Percentiles rank a stretch among this genome's conserved stretches.
phyloP scores from a whole-genome alignment of 352 stramenopile species.

The Thalassiosira allenii region DNA sequence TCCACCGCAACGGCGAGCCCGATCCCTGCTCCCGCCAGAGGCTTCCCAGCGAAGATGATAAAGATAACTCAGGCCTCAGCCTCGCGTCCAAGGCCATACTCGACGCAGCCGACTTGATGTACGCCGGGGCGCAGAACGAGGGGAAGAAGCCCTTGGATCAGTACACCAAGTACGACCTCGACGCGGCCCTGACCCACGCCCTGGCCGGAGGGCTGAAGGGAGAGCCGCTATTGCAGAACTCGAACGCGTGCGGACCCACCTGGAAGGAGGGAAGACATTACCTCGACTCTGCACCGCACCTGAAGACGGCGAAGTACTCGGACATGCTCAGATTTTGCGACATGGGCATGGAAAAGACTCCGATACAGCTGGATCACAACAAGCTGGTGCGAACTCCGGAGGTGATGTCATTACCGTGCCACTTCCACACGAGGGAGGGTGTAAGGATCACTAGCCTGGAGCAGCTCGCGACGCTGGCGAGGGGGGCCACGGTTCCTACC shows the following conservation, averaged over 20 bases:
- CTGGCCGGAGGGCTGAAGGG: not conserved
- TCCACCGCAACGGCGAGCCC: slow-evolving; percentile 80
- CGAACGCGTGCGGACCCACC: slow-evolving; percentile 30
- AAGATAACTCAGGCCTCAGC: not conserved
- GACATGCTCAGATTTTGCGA: slow-evolving; percentile 70
- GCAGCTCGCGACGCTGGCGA: slow-evolving; percentile 29
- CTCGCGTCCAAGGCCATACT: not conserved
- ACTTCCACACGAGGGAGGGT: slow-evolving; percentile 79
- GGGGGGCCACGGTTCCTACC: slow-evolving; percentile 3
- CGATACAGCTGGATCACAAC: slow-evolving; percentile 72
- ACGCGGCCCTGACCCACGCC: slow-evolving; percentile 44
- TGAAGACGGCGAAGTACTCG: not conserved
- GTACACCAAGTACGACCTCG: slow-evolving; percentile 53
- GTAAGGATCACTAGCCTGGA: slow-evolving; percentile 49
- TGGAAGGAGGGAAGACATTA: slow-evolving; percentile 26
- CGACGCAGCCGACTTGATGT: not conserved
- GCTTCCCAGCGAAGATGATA: not conserved
- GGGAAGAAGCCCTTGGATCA: slow-evolving; percentile 12
- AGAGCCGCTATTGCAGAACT: slow-evolving; percentile 8
- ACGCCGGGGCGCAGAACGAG: not conserved
- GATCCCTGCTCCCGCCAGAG: slow-evolving; percentile 52
- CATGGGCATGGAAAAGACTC: slow-evolving; percentile 67
- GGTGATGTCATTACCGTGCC: slow-evolving; percentile 65
- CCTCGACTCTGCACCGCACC: slow-evolving; percentile 11
- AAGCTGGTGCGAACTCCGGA: slow-evolving; percentile 54